Evolutionary conservation across 2,329 filamentous ascomycete species (phyloP).

Genomic region (Pseudocercospora cruenta): DNA sequence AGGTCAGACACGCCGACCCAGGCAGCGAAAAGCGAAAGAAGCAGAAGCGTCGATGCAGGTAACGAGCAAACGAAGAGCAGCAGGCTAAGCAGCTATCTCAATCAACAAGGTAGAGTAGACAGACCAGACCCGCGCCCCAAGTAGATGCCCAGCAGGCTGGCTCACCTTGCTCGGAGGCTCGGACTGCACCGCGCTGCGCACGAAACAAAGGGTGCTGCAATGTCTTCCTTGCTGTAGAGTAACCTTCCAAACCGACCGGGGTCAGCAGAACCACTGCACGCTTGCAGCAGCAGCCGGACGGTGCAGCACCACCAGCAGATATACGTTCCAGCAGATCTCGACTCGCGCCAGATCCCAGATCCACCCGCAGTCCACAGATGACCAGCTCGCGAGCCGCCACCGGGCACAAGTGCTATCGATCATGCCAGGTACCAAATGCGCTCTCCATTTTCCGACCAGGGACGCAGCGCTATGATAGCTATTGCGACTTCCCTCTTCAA

Average conservation of each 20-base stretch:
- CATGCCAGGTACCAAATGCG: conserved; percentile 31
- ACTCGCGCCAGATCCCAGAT: conserved; percentile 24
- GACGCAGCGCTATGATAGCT: conserved; percentile 10
- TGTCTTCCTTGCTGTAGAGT: conserved; percentile 28
- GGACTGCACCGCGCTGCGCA: conserved; percentile 32
- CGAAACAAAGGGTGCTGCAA: conserved; percentile 32
- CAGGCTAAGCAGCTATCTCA: conserved; percentile 8
- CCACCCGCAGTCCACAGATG: conserved; percentile 24
- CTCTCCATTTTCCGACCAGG: conserved; percentile 23
- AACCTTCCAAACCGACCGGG: conserved; percentile 31
- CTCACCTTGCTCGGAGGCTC: conserved; percentile 35
- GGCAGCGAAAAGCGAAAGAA: conserved; percentile 13
- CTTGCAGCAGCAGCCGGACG: conserved; percentile 20
- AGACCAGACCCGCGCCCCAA: conserved; percentile 14
- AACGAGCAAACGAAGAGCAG: conserved; percentile 12
- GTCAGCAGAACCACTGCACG: conserved; percentile 24
- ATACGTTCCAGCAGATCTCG: conserved; percentile 28
- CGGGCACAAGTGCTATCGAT: conserved; percentile 27
- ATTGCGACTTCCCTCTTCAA: conserved; percentile 16
- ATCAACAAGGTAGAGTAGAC: conserved; percentile 16
- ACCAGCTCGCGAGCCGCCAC: conserved; percentile 25
- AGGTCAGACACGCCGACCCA: conserved; percentile 18
- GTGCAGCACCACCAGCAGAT: conserved; percentile 22
- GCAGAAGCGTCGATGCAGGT: conserved; percentile 9
- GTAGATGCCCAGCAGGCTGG: conserved; percentile 22